Base-by-base conservation (phyloP, 257 asterid genomes). In the Jacaranda copaia region DNA sequence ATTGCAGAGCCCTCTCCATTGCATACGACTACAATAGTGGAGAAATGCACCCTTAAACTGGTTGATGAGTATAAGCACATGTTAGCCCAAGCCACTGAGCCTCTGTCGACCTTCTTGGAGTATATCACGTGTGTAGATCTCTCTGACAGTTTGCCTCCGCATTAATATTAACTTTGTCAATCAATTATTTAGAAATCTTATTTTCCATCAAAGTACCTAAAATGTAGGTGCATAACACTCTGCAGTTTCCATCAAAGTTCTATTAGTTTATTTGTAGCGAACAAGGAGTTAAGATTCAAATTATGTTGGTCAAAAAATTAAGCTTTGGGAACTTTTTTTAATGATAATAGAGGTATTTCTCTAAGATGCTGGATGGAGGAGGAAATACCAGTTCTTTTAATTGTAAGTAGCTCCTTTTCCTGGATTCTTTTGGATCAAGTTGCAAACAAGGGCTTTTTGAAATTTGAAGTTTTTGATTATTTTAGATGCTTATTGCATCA, bases 1-100 rank as follows among this genome's bases (percentile, higher is more conserved):
- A 79, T 70, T 81, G 85, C 90, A 93, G 98, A 93, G 85, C 98
- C 98, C 67, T 93, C 98, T 63, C 98, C 98, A 6, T 76, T 93
- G 83, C 93, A 93, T 83, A 93, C 98, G 8, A 93, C 97, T 38
- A 93, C 98, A 19, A 91, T 93, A 55, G 98, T 93, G 95, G 98
- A 93, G 93, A 93, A 93, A 79, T 93, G 98, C 87, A 93, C 98
- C 68, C 91, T 91, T 62, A 93, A 93, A 79, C 88, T 93, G 82
- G 97, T 91, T 11, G 98, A 91, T 67, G 98, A 93, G 87, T 93
- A 89, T 65, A 93, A 90, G 74, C 95, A 93, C 86, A 91, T 93
- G 98, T 81, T 90, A 67, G 76, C 93, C 82, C 98, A 93, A 85
- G 98, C 98, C 79, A 91, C 98, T 0, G 98, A 93, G 81, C 97